phyloP scores from a whole-genome alignment of 345 rosid genomes.

The Abelmoschus esculentus region DNA sequence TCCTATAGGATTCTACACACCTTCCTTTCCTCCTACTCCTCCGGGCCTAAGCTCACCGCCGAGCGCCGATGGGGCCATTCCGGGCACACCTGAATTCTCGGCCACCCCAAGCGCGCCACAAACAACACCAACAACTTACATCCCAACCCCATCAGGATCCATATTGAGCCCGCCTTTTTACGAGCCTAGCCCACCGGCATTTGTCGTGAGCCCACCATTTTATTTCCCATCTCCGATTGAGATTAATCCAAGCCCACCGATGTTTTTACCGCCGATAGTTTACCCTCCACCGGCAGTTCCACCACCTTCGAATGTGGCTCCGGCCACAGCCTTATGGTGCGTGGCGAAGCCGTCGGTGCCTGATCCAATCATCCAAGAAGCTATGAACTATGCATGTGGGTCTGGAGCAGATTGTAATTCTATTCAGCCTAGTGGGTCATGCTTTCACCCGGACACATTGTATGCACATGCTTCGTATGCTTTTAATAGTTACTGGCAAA shows the following conservation, averaged over 20 bases:
- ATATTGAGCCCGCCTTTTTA: conserved; percentile 32
- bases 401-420: conserved; percentile 82
- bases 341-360: conserved; percentile 95
- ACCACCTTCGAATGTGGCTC: conserved; percentile 37
- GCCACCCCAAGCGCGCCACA: conserved; percentile 18
- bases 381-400: conserved; percentile 90
- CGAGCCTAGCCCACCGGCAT: conserved; percentile 25
- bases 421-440: conserved; percentile 53
- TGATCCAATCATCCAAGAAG: conserved; percentile 85
- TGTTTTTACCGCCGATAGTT: conserved; percentile 62
- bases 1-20: conserved; percentile 16
- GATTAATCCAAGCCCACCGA: conserved; percentile 26
- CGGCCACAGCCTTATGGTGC: conserved; percentile 64
- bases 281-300: conserved; percentile 64
- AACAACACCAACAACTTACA: conserved; percentile 13
- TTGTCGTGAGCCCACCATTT: conserved; percentile 33
- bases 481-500: conserved; percentile 92
- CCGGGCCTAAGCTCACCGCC: conserved; percentile 48
- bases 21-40: conserved; percentile 12
- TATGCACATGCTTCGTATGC: conserved; percentile 89
- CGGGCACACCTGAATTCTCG: conserved; percentile 12
- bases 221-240: conserved; percentile 28
- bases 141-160: conserved; percentile 26
- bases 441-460: conserved; percentile 68
- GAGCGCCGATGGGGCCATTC: conserved; percentile 12